A percentile compares a stretch with the other conserved stretches of the same genome.
These are phyloP conservation scores for Verticillium klebahnii DNA, from an alignment of 2,329 filamentous ascomycete genomes.

Conservation along the genomic window DNA sequence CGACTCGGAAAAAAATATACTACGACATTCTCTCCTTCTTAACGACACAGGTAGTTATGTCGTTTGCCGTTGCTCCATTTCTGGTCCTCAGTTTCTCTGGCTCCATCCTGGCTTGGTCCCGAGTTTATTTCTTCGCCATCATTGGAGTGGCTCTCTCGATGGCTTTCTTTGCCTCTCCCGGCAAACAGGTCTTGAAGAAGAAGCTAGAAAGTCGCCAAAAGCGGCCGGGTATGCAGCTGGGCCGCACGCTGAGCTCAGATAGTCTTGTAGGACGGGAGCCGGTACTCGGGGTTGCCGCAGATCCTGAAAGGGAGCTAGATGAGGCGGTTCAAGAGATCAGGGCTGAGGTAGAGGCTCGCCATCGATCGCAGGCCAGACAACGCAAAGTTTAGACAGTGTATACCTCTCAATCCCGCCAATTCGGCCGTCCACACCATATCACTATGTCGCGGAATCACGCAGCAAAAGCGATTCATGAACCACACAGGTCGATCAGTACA, in stretches of 20 bases:
- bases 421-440: no score
- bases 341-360: constrained; percentile 59
- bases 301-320: constrained; percentile 69
- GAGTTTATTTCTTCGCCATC: constrained; percentile 85
- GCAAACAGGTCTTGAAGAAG: constrained; percentile 56
- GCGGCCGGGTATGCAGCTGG: constrained; percentile 38
- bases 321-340: constrained; percentile 74
- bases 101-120: constrained; percentile 72
- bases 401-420: no score
- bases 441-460: no score
- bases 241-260: constrained; percentile 52
- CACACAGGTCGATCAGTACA: neutral
- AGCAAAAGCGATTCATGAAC: neutral
- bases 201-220: constrained; percentile 54
- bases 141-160: constrained; percentile 61
- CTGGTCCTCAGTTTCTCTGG: constrained; percentile 70
- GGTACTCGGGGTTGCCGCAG: constrained; percentile 72
- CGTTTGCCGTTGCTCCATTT: constrained; percentile 81
- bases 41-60: constrained; percentile 75
- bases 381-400: neutral
- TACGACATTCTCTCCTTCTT: constrained; percentile 79
- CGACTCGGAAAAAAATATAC: constrained; percentile 70
- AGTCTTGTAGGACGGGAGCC: constrained; percentile 53
- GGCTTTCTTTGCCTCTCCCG: constrained; percentile 75
- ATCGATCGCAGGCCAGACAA: neutral